A percentile compares a stretch with the other conserved stretches of the same genome.
Evolutionary conservation across 306 rosid species (phyloP).

Genomic region (Carpinus viminea): DNA sequence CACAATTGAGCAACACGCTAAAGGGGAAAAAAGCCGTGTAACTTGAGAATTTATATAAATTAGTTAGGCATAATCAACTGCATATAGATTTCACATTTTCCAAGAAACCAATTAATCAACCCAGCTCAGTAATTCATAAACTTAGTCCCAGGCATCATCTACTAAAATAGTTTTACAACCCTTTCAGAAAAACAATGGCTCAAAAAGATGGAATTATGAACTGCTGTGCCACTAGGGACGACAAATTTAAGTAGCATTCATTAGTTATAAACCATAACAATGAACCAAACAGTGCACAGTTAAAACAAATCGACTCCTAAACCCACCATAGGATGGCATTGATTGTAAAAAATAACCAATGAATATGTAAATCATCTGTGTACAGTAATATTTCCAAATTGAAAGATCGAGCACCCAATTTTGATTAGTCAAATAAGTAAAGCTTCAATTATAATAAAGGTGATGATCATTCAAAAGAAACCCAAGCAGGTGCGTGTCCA

Average conservation of each 20-base stretch:
- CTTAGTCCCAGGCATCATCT: neutral
- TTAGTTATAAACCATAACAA: neutral
- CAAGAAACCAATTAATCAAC: neutral
- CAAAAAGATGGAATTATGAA: neutral
- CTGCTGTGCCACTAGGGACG: neutral
- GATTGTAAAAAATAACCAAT: neutral
- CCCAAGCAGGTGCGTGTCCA: neutral
- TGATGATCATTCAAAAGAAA: neutral
- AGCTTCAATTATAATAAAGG: neutral
- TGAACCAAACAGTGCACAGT: neutral
- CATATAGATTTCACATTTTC: neutral
- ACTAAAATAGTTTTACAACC: neutral
- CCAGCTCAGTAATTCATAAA: neutral
- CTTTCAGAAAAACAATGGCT: neutral
- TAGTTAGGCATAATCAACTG: neutral
- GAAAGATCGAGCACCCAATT: neutral
- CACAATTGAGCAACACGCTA: neutral
- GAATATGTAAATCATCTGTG: neutral
- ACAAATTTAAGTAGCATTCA: neutral
- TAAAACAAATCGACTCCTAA: neutral
- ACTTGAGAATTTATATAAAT: neutral
- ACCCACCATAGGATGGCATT: neutral
- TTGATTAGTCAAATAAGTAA: neutral
- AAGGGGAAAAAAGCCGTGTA: neutral
- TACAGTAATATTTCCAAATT: neutral